Conservation (phyloP, 1,139 yeast species). For the Casaregolazyma lundiana region DNA sequence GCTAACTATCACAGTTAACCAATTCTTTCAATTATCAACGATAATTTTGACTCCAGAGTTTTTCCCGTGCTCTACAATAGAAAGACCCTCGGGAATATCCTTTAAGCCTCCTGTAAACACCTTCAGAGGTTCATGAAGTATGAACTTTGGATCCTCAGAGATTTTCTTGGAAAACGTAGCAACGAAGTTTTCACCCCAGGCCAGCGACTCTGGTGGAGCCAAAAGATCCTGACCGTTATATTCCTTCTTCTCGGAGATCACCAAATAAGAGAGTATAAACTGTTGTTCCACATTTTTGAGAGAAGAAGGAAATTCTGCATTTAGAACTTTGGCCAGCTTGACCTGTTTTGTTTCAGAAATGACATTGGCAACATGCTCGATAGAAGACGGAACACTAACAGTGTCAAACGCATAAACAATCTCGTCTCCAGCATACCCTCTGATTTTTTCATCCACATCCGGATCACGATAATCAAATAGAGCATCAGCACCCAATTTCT, state of each 20-base stretch:
- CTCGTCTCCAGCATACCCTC: conserved; percentile 37
- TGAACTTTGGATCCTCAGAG: conserved; percentile 12
- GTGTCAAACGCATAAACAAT: conserved; percentile 55
- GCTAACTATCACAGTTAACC: too few relatives aligned
- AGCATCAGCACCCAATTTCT: conserved; percentile 52
- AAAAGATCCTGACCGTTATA: conserved; percentile 21
- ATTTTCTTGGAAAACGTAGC: conserved; percentile 18
- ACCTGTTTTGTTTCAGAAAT: conserved; percentile 38
- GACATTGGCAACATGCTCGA: conserved; percentile 42
- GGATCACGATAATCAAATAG: conserved; percentile 55
- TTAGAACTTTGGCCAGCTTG: conserved; percentile 35
- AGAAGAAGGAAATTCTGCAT: conserved; percentile 7
- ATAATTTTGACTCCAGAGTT: background rate
- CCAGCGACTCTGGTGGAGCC: conserved; percentile 20
- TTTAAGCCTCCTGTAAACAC: conserved; percentile 32
- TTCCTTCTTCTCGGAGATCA: conserved; percentile 31
- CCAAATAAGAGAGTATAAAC: conserved; percentile 38
- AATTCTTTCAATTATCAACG: background rate
- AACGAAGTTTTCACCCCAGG: conserved; percentile 21
- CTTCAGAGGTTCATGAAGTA: conserved; percentile 33
- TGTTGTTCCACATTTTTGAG: conserved; percentile 14
- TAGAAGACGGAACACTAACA: conserved; percentile 37
- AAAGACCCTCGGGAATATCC: background rate
- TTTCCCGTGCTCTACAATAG: background rate
- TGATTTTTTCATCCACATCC: conserved; percentile 49